Base-by-base conservation (phyloP, 441 rosid genomes). In the Pelargonium cotyledonis region DNA sequence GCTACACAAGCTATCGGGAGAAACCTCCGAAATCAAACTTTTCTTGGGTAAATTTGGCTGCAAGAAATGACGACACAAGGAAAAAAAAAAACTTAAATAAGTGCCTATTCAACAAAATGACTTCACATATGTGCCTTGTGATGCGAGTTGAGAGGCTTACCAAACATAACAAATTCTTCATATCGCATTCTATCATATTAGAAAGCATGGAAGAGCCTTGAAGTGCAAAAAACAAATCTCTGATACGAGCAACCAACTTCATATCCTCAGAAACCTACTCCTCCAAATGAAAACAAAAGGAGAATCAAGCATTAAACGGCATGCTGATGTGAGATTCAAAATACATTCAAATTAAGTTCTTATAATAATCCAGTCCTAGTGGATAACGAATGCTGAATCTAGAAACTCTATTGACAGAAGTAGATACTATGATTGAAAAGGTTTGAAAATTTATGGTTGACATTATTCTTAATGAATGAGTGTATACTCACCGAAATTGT, bases 251-350 rank as follows among this genome's bases (percentile, higher is more conserved):
- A 72, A 89, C 90, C 77, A 85, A 74, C 74, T 82, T 85, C 80
- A 72, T 69, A 84, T 88, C 90, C 88, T 83, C 98, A 26, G 68
- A 65, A 63, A 86, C 80, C 98, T 93, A 89, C 66, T 76, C 65
- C 67, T 75, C 65, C 80, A 77, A 40, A 47, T n/a, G 31, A 46
- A 31, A 68, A 71, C 70, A 63, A 77, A 72, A 64, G 19, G 63
- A 9, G 18, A 68, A 40, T 69, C 31, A 74, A 72, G 67, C 29
- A 70, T 67, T 60, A 51, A 65, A 51, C 15, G 60, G 16, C 38
- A 65, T 44, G 16, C 47, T 63, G 65, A 69, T 23, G 5, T 21
- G 21, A 43, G 65, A 58, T 46, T 60, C 9, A 29, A 60, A 57
- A 44, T n/a, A 8, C 19, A 57, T 7, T 57, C 62, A 19, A 58